Conservation (phyloP, 140 eudicot genomes). For the Anethum foeniculum region DNA sequence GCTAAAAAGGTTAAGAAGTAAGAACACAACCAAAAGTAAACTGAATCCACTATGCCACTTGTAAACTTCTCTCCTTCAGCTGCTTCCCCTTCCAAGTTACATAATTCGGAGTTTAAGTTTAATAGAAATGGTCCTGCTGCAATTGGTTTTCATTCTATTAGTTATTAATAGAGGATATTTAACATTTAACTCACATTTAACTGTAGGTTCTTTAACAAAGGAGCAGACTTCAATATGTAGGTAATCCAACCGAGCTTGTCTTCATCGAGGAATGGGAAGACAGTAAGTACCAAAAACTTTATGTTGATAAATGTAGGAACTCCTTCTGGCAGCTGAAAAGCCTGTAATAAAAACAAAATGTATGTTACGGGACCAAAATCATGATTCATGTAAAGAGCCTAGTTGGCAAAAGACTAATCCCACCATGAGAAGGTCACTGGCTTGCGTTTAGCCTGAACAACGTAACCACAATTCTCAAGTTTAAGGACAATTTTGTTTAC, state of each 20-base stretch:
- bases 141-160: background rate
- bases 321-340: constrained; percentile 15
- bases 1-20: background rate
- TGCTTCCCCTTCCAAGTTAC: background rate
- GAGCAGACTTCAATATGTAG: constrained; percentile 19
- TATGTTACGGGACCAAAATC: background rate
- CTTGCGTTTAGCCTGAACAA: background rate
- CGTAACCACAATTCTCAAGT: background rate
- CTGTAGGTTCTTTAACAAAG: constrained; percentile 15
- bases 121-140: background rate
- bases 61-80: background rate
- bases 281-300: constrained; percentile 12
- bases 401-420: background rate
- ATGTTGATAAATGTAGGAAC: constrained; percentile 16
- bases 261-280: constrained; percentile 20
- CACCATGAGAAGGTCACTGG: background rate
- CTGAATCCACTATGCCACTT: background rate
- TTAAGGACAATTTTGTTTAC: background rate
- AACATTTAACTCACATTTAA: constrained; percentile 16
- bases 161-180: background rate
- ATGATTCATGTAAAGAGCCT: background rate
- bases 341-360: constrained; percentile 4
- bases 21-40: background rate
- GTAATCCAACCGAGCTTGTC: constrained; percentile 20
- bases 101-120: background rate